Evolutionary conservation across 2,329 filamentous ascomycete genomes (phyloP), one percentile per base, ranked within the genome.

Genomic region (Ramichloridium luteum): DNA sequence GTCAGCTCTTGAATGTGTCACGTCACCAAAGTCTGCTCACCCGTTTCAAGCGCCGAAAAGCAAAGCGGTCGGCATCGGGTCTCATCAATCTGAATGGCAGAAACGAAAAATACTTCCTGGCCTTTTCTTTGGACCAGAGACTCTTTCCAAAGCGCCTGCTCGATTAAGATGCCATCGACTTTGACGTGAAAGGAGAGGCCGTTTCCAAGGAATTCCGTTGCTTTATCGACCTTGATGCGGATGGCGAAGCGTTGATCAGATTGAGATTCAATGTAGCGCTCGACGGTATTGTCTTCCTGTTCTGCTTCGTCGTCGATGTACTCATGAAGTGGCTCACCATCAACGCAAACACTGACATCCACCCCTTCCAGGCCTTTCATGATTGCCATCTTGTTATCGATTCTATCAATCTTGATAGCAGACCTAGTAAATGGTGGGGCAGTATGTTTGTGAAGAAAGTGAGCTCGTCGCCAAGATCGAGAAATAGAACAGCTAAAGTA

Each of bases 331-430:
- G 39, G 22, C 11, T 44, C 5, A 4, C 36, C 44, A 6, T 41
- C 26, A 3, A 42, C 40, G 2, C 12, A 14, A 12, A 50, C 33
- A 16, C 20, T 34, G 13, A 48, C 33, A 8, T 45, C 39, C 9
- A 49, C 23, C 2, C 41, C 45, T 13, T 43, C 41, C 4, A 46
- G 5, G 2, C 16, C 23, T 6, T 41, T 33, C 13, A 38, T 28
- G 11, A 44, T 25, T 13, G 37, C 44, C 45, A 49, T 49, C 8
- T 23, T n/a, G 8, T 23, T n/a, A 23, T n/a, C n/a, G n/a, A n/a
- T n/a, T n/a, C n/a, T n/a, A n/a, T n/a, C n/a, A n/a, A n/a, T n/a
- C n/a, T n/a, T n/a, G n/a, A n/a, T n/a, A n/a, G n/a, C n/a, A n/a
- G n/a, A n/a, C n/a, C n/a, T n/a, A n/a, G n/a, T n/a, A n/a, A n/a